Conservation (phyloP, 306 rosid species). For the Cicer pinnatifidum region DNA sequence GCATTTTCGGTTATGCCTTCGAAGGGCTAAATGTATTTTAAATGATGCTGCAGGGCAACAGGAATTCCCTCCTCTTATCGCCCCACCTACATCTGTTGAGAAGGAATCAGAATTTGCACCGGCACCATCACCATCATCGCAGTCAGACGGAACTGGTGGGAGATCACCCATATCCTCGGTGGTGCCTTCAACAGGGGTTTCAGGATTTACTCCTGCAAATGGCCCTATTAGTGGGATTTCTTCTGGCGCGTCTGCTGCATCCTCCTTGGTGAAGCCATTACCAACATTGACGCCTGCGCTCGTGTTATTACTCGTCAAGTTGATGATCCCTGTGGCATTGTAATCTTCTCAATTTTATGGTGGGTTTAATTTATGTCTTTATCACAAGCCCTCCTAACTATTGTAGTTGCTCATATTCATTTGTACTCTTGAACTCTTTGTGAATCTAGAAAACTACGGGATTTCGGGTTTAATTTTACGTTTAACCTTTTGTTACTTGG, state of each 20-base stretch:
- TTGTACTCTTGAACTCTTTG: conserved; percentile 49
- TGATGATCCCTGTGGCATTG: conserved; percentile 51
- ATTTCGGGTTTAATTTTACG: conserved; percentile 32
- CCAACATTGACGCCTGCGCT: conserved; percentile 51
- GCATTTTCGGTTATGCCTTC: conserved; percentile 2
- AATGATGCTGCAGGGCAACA: conserved; percentile 66
- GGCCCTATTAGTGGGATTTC: conserved; percentile 66
- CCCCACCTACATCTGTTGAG: conserved; percentile 72
- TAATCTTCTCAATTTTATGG: conserved; percentile 52
- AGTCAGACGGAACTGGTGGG: conserved; percentile 55
- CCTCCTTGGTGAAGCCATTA: conserved; percentile 62
- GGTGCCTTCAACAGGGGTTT: conserved; percentile 64
- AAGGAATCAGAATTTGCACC: conserved; percentile 66
- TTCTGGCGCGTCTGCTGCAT: conserved; percentile 67
- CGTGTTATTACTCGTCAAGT: conserved; percentile 53
- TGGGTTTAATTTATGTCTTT: conserved; percentile 43
- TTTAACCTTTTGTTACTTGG: conserved; percentile 34
- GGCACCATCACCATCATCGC: conserved; percentile 79
- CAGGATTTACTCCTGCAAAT: conserved; percentile 68
- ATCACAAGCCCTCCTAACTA: conserved; percentile 40
- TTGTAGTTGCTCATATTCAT: conserved; percentile 49
- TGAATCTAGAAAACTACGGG: conserved; percentile 48
- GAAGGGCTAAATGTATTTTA: conserved; percentile 32
- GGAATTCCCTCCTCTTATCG: conserved; percentile 76
- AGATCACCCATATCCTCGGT: conserved; percentile 50